phyloP scores from a whole-genome alignment of 176 grass and related monocot species.

The Guadua angustifolia region DNA sequence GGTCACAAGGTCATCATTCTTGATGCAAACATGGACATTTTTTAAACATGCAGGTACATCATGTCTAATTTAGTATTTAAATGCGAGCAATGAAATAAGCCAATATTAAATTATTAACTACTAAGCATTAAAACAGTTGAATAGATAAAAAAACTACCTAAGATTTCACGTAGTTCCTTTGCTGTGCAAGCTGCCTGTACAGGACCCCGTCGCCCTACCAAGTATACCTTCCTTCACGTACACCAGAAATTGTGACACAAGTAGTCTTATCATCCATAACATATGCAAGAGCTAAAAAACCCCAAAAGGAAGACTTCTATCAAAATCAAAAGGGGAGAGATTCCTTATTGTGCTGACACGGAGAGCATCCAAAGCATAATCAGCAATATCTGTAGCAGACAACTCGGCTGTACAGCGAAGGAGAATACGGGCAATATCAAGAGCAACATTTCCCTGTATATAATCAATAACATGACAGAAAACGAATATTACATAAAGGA shows the following conservation, averaged over 20 bases:
- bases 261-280: constrained; percentile 18
- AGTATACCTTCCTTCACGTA: constrained; percentile 78
- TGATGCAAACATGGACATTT: constrained; percentile 70
- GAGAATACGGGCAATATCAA: constrained; percentile 92
- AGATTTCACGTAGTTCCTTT: constrained; percentile 88
- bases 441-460: constrained; percentile 89
- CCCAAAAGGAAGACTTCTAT: not conserved
- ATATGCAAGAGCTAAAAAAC: constrained; percentile 29
- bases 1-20: constrained; percentile 56
- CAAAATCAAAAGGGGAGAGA: constrained; percentile 15
- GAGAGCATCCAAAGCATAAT: constrained; percentile 78
- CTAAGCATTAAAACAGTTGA: constrained; percentile 26
- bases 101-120: constrained; percentile 21
- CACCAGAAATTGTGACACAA: constrained; percentile 32
- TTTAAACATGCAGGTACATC: constrained; percentile 63
- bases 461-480: constrained; percentile 18
- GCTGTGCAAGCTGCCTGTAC: constrained; percentile 93
- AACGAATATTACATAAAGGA: not conserved
- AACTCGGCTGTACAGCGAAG: constrained; percentile 68
- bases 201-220: constrained; percentile 80
- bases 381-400: constrained; percentile 84
- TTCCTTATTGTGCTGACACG: constrained; percentile 76
- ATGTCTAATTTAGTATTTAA: constrained; percentile 10
- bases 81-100: constrained; percentile 13
- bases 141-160: constrained; percentile 55